Conservation (phyloP, 225 moss, liverwort and hornwort genomes). For the Pleurozium schreberi region DNA sequence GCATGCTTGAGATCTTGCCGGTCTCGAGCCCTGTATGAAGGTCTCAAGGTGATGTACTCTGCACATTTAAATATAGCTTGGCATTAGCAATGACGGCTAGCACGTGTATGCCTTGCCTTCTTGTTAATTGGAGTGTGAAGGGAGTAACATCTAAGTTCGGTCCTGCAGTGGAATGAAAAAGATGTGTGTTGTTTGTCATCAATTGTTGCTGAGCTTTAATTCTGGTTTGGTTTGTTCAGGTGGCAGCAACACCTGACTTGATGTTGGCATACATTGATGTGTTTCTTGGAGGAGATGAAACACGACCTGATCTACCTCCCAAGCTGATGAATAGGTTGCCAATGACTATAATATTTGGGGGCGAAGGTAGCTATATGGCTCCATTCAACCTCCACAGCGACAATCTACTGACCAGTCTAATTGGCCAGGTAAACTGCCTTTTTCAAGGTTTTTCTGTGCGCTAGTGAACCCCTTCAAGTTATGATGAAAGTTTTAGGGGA, state of each 20-base stretch:
- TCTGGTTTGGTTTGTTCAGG: constrained; percentile 28
- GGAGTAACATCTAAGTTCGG: background rate
- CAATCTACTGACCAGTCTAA: constrained; percentile 81
- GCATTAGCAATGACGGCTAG: background rate
- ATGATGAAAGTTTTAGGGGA: background rate
- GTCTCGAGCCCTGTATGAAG: constrained; percentile 94
- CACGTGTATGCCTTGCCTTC: background rate
- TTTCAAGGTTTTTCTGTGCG: background rate
- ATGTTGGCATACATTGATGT: constrained; percentile 98
- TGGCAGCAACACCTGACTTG: constrained; percentile 94
- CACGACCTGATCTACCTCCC: constrained; percentile 82
- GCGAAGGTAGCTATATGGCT: constrained; percentile 94
- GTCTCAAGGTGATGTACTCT: constrained; percentile 61
- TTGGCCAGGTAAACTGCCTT: constrained; percentile 54
- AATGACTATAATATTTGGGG: constrained; percentile 86
- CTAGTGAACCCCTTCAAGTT: background rate
- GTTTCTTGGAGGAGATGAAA: constrained; percentile 94
- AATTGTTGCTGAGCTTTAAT: background rate
- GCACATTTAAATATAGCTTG: background rate
- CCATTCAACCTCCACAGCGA: constrained; percentile 95
- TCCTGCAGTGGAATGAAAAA: background rate
- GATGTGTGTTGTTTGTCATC: background rate
- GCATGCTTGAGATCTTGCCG: constrained; percentile 96
- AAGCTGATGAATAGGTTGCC: constrained; percentile 75
- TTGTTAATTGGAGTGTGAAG: background rate